A percentile compares a stretch with the other conserved stretches of the same genome.
Conservation (phyloP, 257 asterid genomes). For the Leonotis leonurus region DNA sequence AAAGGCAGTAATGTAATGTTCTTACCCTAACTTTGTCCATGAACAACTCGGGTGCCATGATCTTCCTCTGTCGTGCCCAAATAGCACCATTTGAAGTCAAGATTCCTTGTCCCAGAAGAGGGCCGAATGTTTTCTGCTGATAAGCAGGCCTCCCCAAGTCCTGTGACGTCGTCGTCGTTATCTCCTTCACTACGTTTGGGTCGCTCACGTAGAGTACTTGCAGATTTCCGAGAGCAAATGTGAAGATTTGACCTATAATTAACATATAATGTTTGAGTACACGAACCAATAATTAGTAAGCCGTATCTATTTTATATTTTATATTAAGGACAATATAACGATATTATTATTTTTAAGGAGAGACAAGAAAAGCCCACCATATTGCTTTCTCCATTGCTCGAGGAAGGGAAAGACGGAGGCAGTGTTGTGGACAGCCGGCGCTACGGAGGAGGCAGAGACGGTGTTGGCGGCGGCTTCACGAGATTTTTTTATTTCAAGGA, state of each 20-base stretch:
- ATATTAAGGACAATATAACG: no score
- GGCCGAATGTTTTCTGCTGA: constrained; percentile 26
- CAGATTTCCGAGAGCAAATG: constrained; percentile 30
- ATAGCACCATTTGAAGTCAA: constrained; percentile 34
- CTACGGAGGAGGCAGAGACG: not conserved
- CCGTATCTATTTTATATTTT: no score
- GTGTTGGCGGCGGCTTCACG: constrained; percentile 14
- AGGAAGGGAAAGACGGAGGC: constrained; percentile 38
- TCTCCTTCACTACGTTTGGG: constrained; percentile 32
- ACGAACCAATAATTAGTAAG: not conserved
- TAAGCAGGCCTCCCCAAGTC: constrained; percentile 38
- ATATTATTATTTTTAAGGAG: no score
- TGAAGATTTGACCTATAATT: constrained; percentile 24
- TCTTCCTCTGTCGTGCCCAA: constrained; percentile 40
- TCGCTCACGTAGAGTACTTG: constrained; percentile 26
- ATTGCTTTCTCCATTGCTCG: constrained; percentile 43
- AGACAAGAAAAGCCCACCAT: constrained; percentile 21
- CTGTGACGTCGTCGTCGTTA: constrained; percentile 25
- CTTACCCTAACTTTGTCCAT: constrained; percentile 42
- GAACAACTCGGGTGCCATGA: constrained; percentile 40
- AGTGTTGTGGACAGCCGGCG: constrained; percentile 32
- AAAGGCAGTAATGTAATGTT: not conserved
- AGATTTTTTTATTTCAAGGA: constrained; percentile 44
- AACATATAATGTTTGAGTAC: not conserved
- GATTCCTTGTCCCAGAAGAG: constrained; percentile 39